phyloP scores from a whole-genome alignment of 2,329 filamentous ascomycete genomes.

The Sporothrix sp. region DNA sequence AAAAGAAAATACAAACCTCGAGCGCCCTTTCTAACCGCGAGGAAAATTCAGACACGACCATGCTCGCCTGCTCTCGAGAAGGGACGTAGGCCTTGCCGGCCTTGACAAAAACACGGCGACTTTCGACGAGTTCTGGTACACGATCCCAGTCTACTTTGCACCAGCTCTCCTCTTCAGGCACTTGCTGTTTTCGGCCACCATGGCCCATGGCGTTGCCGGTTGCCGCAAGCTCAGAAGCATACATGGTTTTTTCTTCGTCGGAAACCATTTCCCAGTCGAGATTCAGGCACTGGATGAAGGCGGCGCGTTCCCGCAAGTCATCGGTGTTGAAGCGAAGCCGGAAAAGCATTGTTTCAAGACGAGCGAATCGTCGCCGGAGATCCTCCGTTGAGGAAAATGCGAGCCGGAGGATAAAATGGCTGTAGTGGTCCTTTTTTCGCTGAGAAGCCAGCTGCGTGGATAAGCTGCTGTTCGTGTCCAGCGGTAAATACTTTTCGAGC shows the following conservation, averaged over 20 bases:
- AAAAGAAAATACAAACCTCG: too few species aligned
- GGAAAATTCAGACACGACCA: conserved; percentile 83
- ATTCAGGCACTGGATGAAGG: conserved; percentile 67
- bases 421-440: conserved; percentile 92
- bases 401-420: conserved; percentile 89
- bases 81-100: conserved; percentile 88
- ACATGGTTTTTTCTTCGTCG: conserved; percentile 63
- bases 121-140: conserved; percentile 82
- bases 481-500: conserved; percentile 75
- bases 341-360: conserved; percentile 85
- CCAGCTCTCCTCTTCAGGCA: conserved; percentile 71
- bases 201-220: conserved; percentile 32
- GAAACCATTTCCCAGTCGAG: conserved; percentile 77
- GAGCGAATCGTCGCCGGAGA: conserved; percentile 71
- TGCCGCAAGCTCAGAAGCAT: conserved; percentile 52
- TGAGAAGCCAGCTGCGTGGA: conserved; percentile 54
- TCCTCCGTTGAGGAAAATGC: conserved; percentile 91
- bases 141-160: conserved; percentile 96
- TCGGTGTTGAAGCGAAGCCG: conserved; percentile 71
- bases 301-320: conserved; percentile 58
- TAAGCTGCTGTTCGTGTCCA: conserved; percentile 63
- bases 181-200: conserved; percentile 27
- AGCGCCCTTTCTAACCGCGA: conserved; percentile 69
- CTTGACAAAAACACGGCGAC: conserved; percentile 63
- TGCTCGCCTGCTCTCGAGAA: conserved; percentile 71